Percentiles rank a stretch among this genome's conserved stretches.
Conservation (phyloP, 805 yeast genomes). For the Teunomyces kruisii region DNA sequence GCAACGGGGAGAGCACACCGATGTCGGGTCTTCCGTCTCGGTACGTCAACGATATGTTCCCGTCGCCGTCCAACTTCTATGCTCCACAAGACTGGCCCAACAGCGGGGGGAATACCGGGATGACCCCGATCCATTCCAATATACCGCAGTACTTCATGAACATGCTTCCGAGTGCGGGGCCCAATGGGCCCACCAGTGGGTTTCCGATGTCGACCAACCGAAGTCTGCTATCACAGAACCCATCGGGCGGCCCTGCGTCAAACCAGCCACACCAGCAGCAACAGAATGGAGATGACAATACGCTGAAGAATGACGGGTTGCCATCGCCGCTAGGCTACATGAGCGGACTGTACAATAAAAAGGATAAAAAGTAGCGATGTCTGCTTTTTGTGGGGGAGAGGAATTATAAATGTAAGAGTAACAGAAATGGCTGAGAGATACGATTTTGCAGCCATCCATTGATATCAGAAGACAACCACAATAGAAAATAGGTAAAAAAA, state of each 20-base stretch:
- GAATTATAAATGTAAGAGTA: conserved; percentile 3
- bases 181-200: conserved; percentile 8
- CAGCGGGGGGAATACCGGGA: conserved; percentile 27
- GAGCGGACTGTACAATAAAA: conserved; percentile 6
- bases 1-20: conserved; percentile 64
- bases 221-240: neutral
- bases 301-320: conserved; percentile 7
- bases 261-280: neutral
- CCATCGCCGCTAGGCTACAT: conserved; percentile 26
- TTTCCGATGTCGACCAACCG: neutral
- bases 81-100: conserved; percentile 49
- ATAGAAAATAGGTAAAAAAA: neutral
- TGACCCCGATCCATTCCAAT: conserved; percentile 34
- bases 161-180: conserved; percentile 28
- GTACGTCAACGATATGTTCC: conserved; percentile 70
- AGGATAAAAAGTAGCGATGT: neutral
- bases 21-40: conserved; percentile 69
- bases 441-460: neutral
- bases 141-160: conserved; percentile 38
- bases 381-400: neutral
- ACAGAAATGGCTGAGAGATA: neutral
- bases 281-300: neutral
- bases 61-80: conserved; percentile 78
- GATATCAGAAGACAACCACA: neutral
- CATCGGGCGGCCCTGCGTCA: neutral